Percentiles rank a stretch among this genome's conserved stretches.
Conservation (phyloP, 2,329 filamentous ascomycete species). For the Thelonectria rubi region DNA sequence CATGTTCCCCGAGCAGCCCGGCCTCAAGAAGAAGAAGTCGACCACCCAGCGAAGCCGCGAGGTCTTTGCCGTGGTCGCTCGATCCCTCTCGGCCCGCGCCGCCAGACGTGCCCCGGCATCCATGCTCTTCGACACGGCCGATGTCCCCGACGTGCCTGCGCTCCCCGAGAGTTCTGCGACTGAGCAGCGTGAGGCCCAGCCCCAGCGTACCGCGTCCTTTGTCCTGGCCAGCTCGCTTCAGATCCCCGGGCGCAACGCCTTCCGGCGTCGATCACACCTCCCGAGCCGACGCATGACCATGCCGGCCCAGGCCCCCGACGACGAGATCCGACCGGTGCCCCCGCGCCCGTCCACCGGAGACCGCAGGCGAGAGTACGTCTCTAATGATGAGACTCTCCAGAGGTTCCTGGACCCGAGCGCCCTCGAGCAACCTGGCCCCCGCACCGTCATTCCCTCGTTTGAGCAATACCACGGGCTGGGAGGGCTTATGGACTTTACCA, state of each 20-base stretch:
- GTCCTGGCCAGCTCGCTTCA: slow-evolving; percentile 8
- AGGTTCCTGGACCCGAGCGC: slow-evolving; percentile 45
- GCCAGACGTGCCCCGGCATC: slow-evolving; percentile 43
- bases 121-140: slow-evolving; percentile 40
- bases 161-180: slow-evolving; percentile 28
- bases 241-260: slow-evolving; percentile 1
- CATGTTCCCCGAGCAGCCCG: slow-evolving; percentile 3
- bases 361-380: too few species aligned
- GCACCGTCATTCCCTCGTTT: slow-evolving; percentile 50
- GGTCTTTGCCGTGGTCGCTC: slow-evolving; percentile 41
- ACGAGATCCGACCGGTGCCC: slow-evolving; percentile 10
- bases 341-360: too few species aligned
- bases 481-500: slow-evolving; percentile 49
- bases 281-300: slow-evolving; percentile 1
- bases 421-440: slow-evolving; percentile 15
- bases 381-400: slow-evolving; percentile 37
- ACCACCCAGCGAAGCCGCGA: slow-evolving; percentile 43
- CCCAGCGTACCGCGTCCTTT: slow-evolving; percentile 21
- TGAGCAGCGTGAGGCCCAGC: slow-evolving; percentile 25
- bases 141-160: slow-evolving; percentile 1
- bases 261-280: too few species aligned
- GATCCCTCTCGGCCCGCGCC: slow-evolving; percentile 39
- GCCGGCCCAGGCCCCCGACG: slow-evolving; percentile 21
- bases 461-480: slow-evolving; percentile 58
- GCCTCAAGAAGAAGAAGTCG: slow-evolving; percentile 33